Conservation (phyloP, 768 basidiomycete species). For the Tulasnella sp. region DNA sequence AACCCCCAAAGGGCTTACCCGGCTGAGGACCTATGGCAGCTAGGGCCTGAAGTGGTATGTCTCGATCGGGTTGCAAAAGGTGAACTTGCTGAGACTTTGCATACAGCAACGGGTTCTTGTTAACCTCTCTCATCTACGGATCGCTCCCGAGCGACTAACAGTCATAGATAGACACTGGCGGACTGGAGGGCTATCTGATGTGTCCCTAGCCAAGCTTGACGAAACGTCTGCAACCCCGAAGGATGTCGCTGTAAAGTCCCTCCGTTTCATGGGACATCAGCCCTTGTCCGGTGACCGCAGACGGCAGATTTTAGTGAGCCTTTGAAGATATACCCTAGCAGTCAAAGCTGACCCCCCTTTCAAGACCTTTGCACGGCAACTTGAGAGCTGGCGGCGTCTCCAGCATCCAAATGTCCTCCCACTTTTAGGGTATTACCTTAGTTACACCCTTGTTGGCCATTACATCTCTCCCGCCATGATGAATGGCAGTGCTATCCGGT, state of each 20-base stretch:
- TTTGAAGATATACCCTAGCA: too few relatives aligned
- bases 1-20: too few relatives aligned
- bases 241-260: not conserved
- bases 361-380: not conserved
- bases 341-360: not conserved
- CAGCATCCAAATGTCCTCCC: not conserved
- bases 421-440: not conserved
- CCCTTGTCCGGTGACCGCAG: too few relatives aligned
- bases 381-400: not conserved
- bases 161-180: not conserved
- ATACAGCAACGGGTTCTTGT: not conserved
- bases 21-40: too few relatives aligned
- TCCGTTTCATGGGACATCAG: too few relatives aligned
- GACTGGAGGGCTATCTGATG: not conserved
- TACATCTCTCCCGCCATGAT: not conserved
- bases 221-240: not conserved
- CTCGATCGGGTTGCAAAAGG: too few relatives aligned
- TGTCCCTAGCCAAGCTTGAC: not conserved
- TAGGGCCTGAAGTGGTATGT: too few relatives aligned
- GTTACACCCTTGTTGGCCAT: not conserved
- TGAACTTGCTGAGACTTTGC: too few relatives aligned
- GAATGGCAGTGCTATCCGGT: not conserved
- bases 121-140: not conserved
- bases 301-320: too few relatives aligned
- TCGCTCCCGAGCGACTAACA: not conserved